Evolutionary conservation across 1,139 yeast species (phyloP).

Genomic region (Pichia norvegensis): DNA sequence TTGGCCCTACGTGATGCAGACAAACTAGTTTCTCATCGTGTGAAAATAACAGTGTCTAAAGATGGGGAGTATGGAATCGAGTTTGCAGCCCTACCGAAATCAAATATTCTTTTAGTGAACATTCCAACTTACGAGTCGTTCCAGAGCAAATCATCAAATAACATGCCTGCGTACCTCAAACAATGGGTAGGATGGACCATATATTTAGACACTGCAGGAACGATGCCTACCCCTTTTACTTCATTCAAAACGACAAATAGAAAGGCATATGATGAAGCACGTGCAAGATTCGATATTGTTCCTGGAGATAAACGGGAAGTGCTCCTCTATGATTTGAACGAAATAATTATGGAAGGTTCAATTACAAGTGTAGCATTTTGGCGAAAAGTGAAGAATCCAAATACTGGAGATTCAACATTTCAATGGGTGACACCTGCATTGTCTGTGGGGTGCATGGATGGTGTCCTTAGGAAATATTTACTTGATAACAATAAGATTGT

Average conservation of each 20-base stretch:
- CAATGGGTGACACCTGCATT: conserved; percentile 77
- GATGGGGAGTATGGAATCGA: conserved; percentile 48
- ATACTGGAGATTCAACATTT: conserved; percentile 28
- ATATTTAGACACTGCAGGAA: conserved; percentile 49
- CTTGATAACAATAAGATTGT: conserved; percentile 43
- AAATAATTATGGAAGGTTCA: conserved; percentile 72
- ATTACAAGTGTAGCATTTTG: conserved; percentile 72
- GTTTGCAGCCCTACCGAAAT: conserved; percentile 28
- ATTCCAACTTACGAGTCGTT: conserved; percentile 9
- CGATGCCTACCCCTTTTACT: conserved; percentile 65
- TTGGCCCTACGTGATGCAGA: conserved; percentile 33
- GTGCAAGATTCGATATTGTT: conserved; percentile 33
- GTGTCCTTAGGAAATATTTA: conserved; percentile 66
- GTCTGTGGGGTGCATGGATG: conserved; percentile 76
- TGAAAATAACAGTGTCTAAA: conserved; percentile 47
- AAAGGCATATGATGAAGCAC: conserved; percentile 52
- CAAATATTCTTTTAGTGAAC: conserved; percentile 1
- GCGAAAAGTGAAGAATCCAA: conserved; percentile 28
- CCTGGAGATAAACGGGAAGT: conserved; percentile 52
- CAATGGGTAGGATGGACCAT: conserved; percentile 35
- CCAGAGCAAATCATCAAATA: conserved; percentile 1
- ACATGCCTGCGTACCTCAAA: conserved; percentile 5
- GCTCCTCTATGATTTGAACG: conserved; percentile 52
- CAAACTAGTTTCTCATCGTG: conserved; percentile 40
- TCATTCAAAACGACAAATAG: conserved; percentile 83